Percentiles rank a stretch among this genome's conserved stretches.
These are phyloP conservation scores for Pezicula carpinea DNA, from an alignment of 2,329 filamentous ascomycete species.

Conservation along the genomic window DNA sequence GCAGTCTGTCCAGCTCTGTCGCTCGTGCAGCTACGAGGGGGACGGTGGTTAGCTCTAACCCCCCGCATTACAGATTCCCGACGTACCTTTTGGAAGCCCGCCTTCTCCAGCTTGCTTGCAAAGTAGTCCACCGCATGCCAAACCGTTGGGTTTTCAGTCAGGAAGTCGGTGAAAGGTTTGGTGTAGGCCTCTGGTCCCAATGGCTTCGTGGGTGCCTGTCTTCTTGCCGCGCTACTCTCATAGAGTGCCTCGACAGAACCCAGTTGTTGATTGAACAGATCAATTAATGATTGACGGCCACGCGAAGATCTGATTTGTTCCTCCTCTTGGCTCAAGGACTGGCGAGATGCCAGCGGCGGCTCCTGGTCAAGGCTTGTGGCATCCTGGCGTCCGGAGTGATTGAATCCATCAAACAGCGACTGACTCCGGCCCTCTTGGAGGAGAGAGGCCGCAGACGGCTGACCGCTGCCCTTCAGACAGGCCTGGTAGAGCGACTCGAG, in stretches of 20 bases:
- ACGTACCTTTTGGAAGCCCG: slow-evolving; percentile 68
- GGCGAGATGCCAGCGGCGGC: too few species aligned
- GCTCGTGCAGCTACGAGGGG: slow-evolving; percentile 59
- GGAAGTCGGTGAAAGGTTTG: slow-evolving; percentile 80
- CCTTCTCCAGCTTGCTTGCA: slow-evolving; percentile 62
- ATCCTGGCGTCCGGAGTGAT: too few species aligned
- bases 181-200: slow-evolving; percentile 60
- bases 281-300: too few species aligned
- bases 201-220: slow-evolving; percentile 10
- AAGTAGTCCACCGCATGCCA: slow-evolving; percentile 87
- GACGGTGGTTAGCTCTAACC: slow-evolving; percentile 12
- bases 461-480: too few species aligned
- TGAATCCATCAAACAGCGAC: too few species aligned
- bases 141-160: slow-evolving; percentile 85
- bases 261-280: too few species aligned
- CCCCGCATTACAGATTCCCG: background rate
- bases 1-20: slow-evolving; percentile 70
- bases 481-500: background rate
- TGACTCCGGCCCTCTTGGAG: too few species aligned
- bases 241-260: too few species aligned
- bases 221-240: too few species aligned
- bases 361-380: too few species aligned
- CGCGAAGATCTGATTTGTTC: too few species aligned
- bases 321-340: slow-evolving; percentile 6
- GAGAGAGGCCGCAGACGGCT: too few species aligned